phyloP scores from a whole-genome alignment of 371 early-diverging fungal genomes.

The Circinella minor region DNA sequence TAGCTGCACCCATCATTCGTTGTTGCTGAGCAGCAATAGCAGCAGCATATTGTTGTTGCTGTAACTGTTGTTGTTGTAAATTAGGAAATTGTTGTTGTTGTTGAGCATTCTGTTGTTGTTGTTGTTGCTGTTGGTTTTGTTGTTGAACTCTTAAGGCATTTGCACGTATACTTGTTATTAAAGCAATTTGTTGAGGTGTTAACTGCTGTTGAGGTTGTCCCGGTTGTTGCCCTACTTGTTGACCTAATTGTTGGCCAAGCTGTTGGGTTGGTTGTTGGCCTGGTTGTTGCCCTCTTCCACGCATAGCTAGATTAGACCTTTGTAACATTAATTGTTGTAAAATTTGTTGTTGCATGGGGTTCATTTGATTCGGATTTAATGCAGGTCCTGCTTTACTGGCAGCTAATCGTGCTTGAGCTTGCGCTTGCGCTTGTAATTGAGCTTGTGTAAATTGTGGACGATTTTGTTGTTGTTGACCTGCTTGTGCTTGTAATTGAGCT shows the following conservation, averaged over 20 bases:
- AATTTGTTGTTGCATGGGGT: conserved; percentile 33
- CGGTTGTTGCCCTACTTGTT: conserved; percentile 1
- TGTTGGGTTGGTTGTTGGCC: conserved; percentile 11
- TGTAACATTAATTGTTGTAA: conserved; percentile 44
- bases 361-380: conserved; percentile 31
- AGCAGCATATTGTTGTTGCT: conserved; percentile 23
- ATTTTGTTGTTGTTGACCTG: conserved; percentile 16
- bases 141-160: conserved; percentile 15
- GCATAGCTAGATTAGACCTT: conserved; percentile 25
- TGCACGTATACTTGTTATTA: conserved; percentile 25
- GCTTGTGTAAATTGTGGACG: conserved; percentile 17
- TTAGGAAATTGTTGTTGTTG: conserved; percentile 18
- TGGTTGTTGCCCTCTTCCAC: conserved; percentile 33
- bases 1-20: conserved; percentile 13
- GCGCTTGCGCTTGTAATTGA: conserved; percentile 10
- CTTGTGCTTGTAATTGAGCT: conserved; percentile 9
- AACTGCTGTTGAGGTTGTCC: conserved; percentile 11
- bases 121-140: conserved; percentile 21
- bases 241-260: conserved; percentile 19
- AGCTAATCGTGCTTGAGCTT: conserved; percentile 22
- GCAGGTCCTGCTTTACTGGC: conserved; percentile 20
- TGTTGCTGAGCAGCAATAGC: conserved; percentile 35
- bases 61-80: conserved; percentile 45
- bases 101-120: conserved; percentile 15
- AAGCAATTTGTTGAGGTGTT: conserved; percentile 35